These are phyloP conservation scores for Leccinum uliginosum DNA, from an alignment of 768 basidiomycete species.

Conservation along the genomic window DNA sequence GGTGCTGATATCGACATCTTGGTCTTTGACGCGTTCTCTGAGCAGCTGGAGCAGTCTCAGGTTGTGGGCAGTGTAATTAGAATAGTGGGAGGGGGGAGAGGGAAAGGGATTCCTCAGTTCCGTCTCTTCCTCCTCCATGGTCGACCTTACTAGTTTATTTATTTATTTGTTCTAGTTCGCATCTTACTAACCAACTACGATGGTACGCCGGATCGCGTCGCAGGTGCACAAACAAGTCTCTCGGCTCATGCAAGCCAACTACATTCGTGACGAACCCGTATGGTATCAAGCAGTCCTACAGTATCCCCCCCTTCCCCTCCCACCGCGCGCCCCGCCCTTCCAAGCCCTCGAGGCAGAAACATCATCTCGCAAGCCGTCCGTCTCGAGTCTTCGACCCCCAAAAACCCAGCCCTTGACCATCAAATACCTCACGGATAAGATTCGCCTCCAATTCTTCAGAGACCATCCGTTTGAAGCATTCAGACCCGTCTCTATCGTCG, in stretches of 20 bases:
- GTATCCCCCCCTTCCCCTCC: slow-evolving; percentile 84
- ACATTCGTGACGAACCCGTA: slow-evolving; percentile 60
- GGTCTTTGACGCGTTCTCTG: slow-evolving; percentile 45
- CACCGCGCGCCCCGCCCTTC: slow-evolving; percentile 62
- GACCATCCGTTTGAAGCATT: slow-evolving; percentile 98
- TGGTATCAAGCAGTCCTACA: slow-evolving; percentile 86
- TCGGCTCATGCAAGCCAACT: slow-evolving; percentile 66
- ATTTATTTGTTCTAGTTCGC: too few relatives aligned
- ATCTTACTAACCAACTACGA: too few relatives aligned
- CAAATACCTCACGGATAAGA: slow-evolving; percentile 76
- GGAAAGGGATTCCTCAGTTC: slow-evolving; percentile 87
- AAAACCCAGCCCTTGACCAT: slow-evolving; percentile 54
- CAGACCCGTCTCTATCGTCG: slow-evolving; percentile 71
- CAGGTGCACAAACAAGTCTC: slow-evolving; percentile 89
- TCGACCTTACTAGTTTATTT: background rate
- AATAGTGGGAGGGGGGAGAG: slow-evolving; percentile 81
- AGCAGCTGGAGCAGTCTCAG: slow-evolving; percentile 63
- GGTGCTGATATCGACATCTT: slow-evolving; percentile 31
- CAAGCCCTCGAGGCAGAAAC: slow-evolving; percentile 43
- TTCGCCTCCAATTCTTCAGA: slow-evolving; percentile 87
- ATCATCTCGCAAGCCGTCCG: slow-evolving; percentile 20
- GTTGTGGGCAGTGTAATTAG: slow-evolving; percentile 71
- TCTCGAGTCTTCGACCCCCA: slow-evolving; percentile 30
- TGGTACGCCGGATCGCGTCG: slow-evolving; percentile 78
- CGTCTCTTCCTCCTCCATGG: slow-evolving; percentile 58